Percentiles rank a stretch among this genome's conserved stretches.
Evolutionary conservation across 192 early-diverging fungal species (phyloP).

Genomic region (Backusella australiensis): DNA sequence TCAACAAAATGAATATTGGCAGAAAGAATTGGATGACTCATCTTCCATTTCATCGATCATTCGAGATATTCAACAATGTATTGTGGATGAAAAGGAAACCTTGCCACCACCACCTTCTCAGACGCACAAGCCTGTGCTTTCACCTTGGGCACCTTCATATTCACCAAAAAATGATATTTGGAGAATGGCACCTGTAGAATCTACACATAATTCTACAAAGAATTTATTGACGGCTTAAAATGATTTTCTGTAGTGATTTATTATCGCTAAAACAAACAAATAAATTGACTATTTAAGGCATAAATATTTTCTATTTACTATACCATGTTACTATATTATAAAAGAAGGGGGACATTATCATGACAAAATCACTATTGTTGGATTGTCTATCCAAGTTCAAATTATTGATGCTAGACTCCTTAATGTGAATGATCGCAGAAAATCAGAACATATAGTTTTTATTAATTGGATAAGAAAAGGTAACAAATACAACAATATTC

Average conservation of each 20-base stretch:
- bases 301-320: too few relatives aligned
- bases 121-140: background rate
- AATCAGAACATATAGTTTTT: too few relatives aligned
- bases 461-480: too few relatives aligned
- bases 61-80: background rate
- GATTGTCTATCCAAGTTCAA: too few relatives aligned
- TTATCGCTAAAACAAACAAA: background rate
- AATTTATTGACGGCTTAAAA: background rate
- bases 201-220: background rate
- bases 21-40: background rate
- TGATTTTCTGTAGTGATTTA: background rate
- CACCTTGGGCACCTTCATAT: conserved; percentile 14
- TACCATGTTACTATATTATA: too few relatives aligned
- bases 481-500: too few relatives aligned
- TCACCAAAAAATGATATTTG: conserved; percentile 8
- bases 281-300: background rate
- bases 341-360: too few relatives aligned
- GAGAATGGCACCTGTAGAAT: background rate
- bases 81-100: background rate
- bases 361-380: too few relatives aligned
- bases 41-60: background rate
- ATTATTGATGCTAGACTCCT: too few relatives aligned
- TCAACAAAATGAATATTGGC: background rate
- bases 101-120: background rate
- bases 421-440: too few relatives aligned